These are phyloP conservation scores for Carex sylvatica DNA, from an alignment of 202 grass and related monocot genomes.

Conservation along the genomic window DNA sequence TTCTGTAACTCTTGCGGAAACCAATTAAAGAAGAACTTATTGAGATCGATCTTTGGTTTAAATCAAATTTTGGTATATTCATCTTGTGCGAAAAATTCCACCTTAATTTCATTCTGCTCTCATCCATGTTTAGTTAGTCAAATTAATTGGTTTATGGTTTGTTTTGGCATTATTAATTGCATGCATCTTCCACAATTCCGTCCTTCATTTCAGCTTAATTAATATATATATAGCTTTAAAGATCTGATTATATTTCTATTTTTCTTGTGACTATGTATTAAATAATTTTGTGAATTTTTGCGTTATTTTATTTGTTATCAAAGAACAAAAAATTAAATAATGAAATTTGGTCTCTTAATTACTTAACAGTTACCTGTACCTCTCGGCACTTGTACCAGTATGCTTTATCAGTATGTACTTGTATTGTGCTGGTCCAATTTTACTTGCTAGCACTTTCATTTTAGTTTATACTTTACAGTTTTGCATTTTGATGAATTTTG, in stretches of 20 bases:
- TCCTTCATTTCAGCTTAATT: slow-evolving; percentile 11
- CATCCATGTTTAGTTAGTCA: neutral
- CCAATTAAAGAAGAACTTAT: neutral
- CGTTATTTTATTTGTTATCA: neutral
- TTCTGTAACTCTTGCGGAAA: neutral
- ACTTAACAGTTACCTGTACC: neutral
- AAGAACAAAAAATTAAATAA: neutral
- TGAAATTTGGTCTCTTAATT: neutral
- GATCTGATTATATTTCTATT: neutral
- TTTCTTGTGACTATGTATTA: neutral
- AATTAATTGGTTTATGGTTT: neutral
- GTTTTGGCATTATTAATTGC: neutral
- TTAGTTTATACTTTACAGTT: neutral
- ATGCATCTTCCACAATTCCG: neutral
- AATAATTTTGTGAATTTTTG: neutral
- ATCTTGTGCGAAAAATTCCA: neutral
- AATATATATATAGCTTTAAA: neutral
- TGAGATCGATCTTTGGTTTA: neutral
- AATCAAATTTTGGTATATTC: neutral
- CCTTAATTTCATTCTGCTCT: neutral
- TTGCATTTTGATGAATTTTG: neutral
- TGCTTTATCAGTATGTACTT: neutral
- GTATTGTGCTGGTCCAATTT: neutral
- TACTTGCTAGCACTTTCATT: neutral
- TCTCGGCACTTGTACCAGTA: neutral